Conservation (phyloP, 2,329 filamentous ascomycete species). For the Purpureocillium takamizusanense region DNA sequence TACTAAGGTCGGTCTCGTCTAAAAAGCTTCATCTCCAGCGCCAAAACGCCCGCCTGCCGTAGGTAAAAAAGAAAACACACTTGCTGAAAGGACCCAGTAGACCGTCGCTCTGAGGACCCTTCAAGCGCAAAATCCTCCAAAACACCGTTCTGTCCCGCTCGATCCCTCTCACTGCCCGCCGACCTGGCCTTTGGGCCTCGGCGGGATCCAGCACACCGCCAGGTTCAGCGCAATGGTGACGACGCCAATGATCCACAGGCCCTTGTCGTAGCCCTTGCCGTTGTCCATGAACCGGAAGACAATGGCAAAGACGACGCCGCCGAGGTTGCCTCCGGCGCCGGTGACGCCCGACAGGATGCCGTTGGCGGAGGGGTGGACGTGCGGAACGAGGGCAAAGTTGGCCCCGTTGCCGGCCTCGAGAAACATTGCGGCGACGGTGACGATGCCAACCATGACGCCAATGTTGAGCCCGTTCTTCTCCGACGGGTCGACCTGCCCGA, state of each 20-base stretch:
- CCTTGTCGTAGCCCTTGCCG: constrained; percentile 56
- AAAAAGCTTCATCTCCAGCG: too few species aligned
- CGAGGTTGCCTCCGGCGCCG: constrained; percentile 74
- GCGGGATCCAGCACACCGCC: constrained; percentile 45
- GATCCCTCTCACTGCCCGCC: constrained; percentile 14
- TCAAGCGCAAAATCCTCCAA: too few species aligned
- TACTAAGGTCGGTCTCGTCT: too few species aligned
- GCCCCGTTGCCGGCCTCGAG: constrained; percentile 78
- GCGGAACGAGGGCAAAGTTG: constrained; percentile 79
- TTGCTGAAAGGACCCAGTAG: too few species aligned
- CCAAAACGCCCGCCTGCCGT: too few species aligned
- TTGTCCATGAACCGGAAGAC: constrained; percentile 61
- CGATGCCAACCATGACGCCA: constrained; percentile 63
- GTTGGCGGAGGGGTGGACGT: constrained; percentile 77
- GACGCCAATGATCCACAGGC: constrained; percentile 75
- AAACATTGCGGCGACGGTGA: constrained; percentile 73
- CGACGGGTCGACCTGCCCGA: constrained; percentile 56
- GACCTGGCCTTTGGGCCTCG: constrained; percentile 40
- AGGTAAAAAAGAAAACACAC: too few species aligned
- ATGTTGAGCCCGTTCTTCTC: constrained; percentile 27
- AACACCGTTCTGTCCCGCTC: too few species aligned
- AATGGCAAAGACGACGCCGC: constrained; percentile 80
- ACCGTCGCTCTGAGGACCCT: too few species aligned
- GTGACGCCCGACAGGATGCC: constrained; percentile 68
- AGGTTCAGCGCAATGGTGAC: constrained; percentile 65